These are phyloP conservation scores for Lichtheimia corymbifera DNA, from an alignment of 371 early-diverging fungal genomes.

Conservation along the genomic window DNA sequence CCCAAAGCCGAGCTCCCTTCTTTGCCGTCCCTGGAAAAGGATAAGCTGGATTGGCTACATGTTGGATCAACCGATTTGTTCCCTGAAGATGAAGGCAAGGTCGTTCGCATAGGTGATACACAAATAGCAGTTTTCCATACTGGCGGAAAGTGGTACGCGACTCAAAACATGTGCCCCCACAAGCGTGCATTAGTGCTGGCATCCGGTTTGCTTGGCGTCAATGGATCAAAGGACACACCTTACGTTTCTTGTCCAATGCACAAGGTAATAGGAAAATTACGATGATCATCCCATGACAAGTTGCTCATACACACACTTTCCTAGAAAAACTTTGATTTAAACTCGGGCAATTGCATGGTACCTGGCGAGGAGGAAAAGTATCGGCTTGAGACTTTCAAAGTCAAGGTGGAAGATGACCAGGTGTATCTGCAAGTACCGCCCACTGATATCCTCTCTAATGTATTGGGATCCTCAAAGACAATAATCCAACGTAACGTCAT, in stretches of 20 bases:
- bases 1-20: conserved; percentile 42
- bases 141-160: conserved; percentile 59
- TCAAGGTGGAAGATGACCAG: conserved; percentile 47
- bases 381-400: conserved; percentile 53
- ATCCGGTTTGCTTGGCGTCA: conserved; percentile 57
- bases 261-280: conserved; percentile 29
- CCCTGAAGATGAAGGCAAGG: conserved; percentile 52
- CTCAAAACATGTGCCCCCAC: conserved; percentile 77
- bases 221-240: conserved; percentile 29
- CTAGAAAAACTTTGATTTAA: conserved; percentile 59
- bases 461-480: conserved; percentile 52
- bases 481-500: conserved; percentile 38
- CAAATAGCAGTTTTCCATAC: conserved; percentile 65
- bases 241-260: conserved; percentile 72
- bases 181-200: conserved; percentile 71
- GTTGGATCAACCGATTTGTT: conserved; percentile 38
- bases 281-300: too few species aligned
- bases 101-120: conserved; percentile 56
- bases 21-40: conserved; percentile 2
- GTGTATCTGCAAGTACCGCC: conserved; percentile 54
- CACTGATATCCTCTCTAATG: conserved; percentile 39
- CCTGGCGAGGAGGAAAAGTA: conserved; percentile 47
- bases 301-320: too few species aligned
- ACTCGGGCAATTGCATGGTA: conserved; percentile 50
- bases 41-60: conserved; percentile 24